Evolutionary conservation across 2,329 filamentous ascomycete genomes (phyloP), one percentile per base, ranked within the genome.

Genomic region (Fusarium transvaalense): DNA sequence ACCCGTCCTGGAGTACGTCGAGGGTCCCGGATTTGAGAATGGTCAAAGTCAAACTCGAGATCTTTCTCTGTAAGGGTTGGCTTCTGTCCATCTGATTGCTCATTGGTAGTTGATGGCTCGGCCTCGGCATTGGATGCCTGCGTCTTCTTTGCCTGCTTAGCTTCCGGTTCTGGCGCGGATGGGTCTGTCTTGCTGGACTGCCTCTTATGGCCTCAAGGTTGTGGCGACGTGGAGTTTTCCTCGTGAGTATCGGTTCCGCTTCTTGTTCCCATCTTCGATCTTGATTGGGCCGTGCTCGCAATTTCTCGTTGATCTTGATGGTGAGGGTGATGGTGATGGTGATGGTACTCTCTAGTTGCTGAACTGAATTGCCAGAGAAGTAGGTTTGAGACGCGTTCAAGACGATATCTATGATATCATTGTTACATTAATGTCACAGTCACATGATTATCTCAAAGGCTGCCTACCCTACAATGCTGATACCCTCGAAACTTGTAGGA

Each of bases 1-100:
- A 46, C 34, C 19, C 67, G 67, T 27, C 69, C 64, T 5, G 67
- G 67, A 1, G 69, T 72, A 6, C 56, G 23, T 17, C 70, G 59
- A 1, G 42, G 64, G 1, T 65, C 69, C 2, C 67, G 59, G 7
- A 67, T n/a, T 8, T 72, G 6, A 23, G 58, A 56, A 17, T 29
- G 52, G 10, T 72, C 67, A 14, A 45, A 71, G 7, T 69, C 64
- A 23, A 59, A 72, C 29, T 72, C 56, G 0, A 72, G 38, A 6
- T 64, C 64, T 2, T 52, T 42, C 5, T 38, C 43, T 0, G 10
- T 69, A 3, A 72, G 47, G 1, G 35, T 62, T 4, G 66, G 64
- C 12, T 37, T 64, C 2, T 14, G 6, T 0, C 23, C 23, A 13
- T 39, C 13, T 27, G 56, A n/a, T 0, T 21, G 21, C 6, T 21